phyloP scores from a whole-genome alignment of 129 eudicot species.

The Pseudognaphalium luteoalbum region DNA sequence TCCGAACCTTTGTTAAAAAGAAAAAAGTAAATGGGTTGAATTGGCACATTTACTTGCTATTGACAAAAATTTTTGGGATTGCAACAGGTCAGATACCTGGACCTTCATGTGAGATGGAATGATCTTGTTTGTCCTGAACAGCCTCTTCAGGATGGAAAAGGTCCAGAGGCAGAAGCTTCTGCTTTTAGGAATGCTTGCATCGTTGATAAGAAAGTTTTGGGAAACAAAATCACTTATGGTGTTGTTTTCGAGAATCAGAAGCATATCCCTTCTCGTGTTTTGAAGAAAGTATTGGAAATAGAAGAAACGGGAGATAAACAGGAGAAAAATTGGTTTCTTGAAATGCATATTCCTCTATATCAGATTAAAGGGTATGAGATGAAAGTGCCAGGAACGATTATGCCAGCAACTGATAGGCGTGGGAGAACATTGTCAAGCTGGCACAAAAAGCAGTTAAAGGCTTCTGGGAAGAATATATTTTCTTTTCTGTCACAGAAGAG shows the following conservation, averaged over 20 bases:
- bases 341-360: conserved; percentile 76
- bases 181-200: conserved; percentile 85
- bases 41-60: neutral
- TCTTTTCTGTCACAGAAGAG: conserved; percentile 53
- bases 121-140: conserved; percentile 92
- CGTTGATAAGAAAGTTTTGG: conserved; percentile 59
- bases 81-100: conserved; percentile 84
- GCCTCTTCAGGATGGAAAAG: conserved; percentile 72
- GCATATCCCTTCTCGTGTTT: conserved; percentile 84
- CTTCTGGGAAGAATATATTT: conserved; percentile 62
- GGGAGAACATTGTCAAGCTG: conserved; percentile 37
- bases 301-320: conserved; percentile 61
- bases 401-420: conserved; percentile 31
- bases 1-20: no score
- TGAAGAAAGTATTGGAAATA: conserved; percentile 65
- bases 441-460: conserved; percentile 55
- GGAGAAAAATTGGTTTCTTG: conserved; percentile 84
- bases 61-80: conserved; percentile 12
- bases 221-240: conserved; percentile 61
- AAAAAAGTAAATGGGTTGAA: neutral
- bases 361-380: conserved; percentile 80
- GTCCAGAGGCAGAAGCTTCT: conserved; percentile 78
- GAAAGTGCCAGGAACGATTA: conserved; percentile 28
- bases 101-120: conserved; percentile 80
- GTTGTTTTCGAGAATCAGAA: conserved; percentile 84